Evolutionary conservation across 2,329 filamentous ascomycete species (phyloP).

Genomic region (Paradendryphiella salina): DNA sequence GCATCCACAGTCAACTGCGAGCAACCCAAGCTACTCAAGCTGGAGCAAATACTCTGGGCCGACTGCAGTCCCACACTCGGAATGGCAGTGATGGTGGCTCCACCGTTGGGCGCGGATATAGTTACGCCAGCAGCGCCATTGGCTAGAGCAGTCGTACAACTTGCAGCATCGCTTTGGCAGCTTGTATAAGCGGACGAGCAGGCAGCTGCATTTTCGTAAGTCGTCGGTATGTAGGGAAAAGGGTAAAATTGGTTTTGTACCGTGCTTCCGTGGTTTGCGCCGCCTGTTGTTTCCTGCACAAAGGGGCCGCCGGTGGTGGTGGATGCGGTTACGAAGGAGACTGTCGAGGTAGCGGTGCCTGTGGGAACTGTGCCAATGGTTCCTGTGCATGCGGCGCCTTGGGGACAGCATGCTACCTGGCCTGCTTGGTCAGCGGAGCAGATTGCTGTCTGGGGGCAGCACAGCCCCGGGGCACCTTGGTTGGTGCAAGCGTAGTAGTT

Average conservation of each 20-base stretch:
- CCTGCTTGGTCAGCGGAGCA: conserved; percentile 61
- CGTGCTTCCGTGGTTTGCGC: conserved; percentile 37
- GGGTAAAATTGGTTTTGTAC: conserved; percentile 57
- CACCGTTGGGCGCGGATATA: conserved; percentile 54
- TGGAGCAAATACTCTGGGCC: conserved; percentile 40
- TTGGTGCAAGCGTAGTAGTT: conserved; percentile 58
- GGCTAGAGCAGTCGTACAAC: conserved; percentile 50
- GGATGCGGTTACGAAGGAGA: conserved; percentile 25
- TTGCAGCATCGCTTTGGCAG: conserved; percentile 54
- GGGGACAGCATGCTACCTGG: conserved; percentile 65
- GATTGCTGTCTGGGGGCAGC: conserved; percentile 57
- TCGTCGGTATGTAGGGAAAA: conserved; percentile 58
- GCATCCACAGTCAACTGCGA: conserved; percentile 54
- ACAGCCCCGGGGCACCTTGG: conserved; percentile 58
- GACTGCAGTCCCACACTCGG: conserved; percentile 34
- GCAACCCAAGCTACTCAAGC: conserved; percentile 52
- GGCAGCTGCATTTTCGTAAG: conserved; percentile 55
- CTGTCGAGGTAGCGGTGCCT: conserved; percentile 22
- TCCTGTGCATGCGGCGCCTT: conserved; percentile 61
- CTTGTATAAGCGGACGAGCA: conserved; percentile 60
- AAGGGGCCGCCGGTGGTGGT: conserved; percentile 25
- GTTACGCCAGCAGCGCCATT: conserved; percentile 57
- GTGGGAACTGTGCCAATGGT: conserved; percentile 10
- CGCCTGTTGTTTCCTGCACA: conserved; percentile 28
- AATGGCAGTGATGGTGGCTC: conserved; percentile 55